Evolutionary conservation across 2,329 filamentous ascomycete genomes (phyloP).

Genomic region (Trematosphaeria pertusa): DNA sequence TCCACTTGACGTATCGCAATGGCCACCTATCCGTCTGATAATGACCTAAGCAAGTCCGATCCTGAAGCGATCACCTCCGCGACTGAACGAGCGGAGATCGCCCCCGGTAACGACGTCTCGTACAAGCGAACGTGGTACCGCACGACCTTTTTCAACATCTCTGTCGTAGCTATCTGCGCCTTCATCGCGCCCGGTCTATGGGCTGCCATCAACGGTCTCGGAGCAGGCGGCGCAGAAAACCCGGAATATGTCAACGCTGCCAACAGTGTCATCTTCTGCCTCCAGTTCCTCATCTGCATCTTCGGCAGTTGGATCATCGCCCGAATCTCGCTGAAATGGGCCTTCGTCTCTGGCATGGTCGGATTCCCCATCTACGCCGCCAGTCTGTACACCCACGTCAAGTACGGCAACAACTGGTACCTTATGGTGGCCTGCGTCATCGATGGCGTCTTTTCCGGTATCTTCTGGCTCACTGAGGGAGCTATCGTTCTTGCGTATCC

Average conservation of each 20-base stretch:
- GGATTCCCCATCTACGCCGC: slow-evolving; percentile 59
- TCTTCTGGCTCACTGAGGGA: slow-evolving; percentile 24
- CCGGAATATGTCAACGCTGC: slow-evolving; percentile 24
- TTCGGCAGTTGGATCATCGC: slow-evolving; percentile 59
- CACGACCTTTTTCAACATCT: slow-evolving; percentile 22
- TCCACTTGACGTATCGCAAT: too few relatives aligned
- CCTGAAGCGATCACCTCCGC: too few relatives aligned
- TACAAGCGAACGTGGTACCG: slow-evolving; percentile 58
- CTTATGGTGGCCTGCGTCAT: slow-evolving; percentile 58
- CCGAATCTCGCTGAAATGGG: slow-evolving; percentile 56
- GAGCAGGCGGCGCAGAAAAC: slow-evolving; percentile 21
- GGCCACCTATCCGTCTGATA: too few relatives aligned
- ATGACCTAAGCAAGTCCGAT: too few relatives aligned
- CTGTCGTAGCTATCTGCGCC: slow-evolving; percentile 20
- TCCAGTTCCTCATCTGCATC: slow-evolving; percentile 57
- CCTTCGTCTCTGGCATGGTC: slow-evolving; percentile 53
- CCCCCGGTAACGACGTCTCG: too few relatives aligned
- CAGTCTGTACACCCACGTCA: slow-evolving; percentile 59
- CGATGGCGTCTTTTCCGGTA: slow-evolving; percentile 38
- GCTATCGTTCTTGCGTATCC: slow-evolving; percentile 20
- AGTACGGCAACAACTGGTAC: slow-evolving; percentile 60
- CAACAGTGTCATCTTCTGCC: slow-evolving; percentile 58
- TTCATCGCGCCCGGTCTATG: slow-evolving; percentile 26
- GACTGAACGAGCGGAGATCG: too few relatives aligned
- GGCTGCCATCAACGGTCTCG: slow-evolving; percentile 26